These are phyloP conservation scores for Cutaneotrichosporon dermatis DNA, from an alignment of 1,284 basidiomycete species.

Conservation along the genomic window DNA sequence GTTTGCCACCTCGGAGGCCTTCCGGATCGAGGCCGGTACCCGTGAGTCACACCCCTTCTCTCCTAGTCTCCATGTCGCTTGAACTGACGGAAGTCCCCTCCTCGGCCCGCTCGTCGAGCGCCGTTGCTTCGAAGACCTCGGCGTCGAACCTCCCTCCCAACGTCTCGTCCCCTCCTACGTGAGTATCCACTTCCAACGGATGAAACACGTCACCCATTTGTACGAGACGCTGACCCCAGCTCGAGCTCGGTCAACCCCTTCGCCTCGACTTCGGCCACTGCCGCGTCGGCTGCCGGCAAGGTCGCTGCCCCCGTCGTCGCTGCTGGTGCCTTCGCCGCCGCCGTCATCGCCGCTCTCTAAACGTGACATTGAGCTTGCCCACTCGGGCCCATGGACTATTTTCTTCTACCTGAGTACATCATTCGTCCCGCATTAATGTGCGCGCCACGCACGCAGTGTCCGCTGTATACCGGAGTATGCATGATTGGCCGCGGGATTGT, in stretches of 20 bases:
- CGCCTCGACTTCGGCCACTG: constrained; percentile 5
- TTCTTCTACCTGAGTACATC: no score
- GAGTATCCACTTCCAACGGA: background rate
- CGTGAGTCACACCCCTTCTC: constrained; percentile 21
- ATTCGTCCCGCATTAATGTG: background rate
- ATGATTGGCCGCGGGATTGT: no score
- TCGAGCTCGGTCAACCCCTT: constrained; percentile 15
- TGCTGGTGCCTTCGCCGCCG: background rate
- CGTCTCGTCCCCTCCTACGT: background rate
- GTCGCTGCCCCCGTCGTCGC: constrained; percentile 9
- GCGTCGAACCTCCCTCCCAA: constrained; percentile 14
- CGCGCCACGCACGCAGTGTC: background rate
- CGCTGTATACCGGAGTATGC: no score
- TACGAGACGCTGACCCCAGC: background rate
- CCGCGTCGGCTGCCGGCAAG: background rate
- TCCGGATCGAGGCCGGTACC: constrained; percentile 45
- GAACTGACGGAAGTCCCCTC: no score
- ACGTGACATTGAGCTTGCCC: no score
- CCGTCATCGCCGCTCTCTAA: constrained; percentile 19
- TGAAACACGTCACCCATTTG: no score
- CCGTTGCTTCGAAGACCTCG: background rate
- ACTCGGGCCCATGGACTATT: constrained; percentile 1
- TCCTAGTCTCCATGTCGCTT: background rate
- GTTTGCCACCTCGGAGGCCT: constrained; percentile 50
- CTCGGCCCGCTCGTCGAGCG: no score